Evolutionary conservation across 495 filamentous ascomycete species (phyloP), one percentile per base, ranked within the genome.

Genomic region (Penicillium robsamsonii): DNA sequence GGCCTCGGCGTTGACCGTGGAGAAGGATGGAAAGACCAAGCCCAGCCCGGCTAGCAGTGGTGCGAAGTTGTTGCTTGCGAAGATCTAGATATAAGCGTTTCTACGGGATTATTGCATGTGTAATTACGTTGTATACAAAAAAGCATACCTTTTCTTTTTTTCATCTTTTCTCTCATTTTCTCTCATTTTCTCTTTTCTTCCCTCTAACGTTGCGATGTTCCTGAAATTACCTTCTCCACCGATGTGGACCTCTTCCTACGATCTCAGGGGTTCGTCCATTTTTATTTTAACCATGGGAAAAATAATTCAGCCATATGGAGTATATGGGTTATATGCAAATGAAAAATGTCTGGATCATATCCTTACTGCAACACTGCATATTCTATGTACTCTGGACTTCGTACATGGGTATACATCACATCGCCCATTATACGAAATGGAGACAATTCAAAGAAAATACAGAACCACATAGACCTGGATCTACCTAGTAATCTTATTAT

Each of bases 1-100:
- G 61, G 83, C 77, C 22, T 73, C 78, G 20, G 69, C 68, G 33
- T 64, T 67, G 42, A 65, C 64, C 40, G 65, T 63, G 44, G 75
- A 72, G 53, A 54, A 54, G 42, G 51, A 54, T 50, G 66, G 59
- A 17, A 68, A 70, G 64, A 66, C 63, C 59, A 77, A 72, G 63
- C 55, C 67, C 8, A 70, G 70, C 5, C 76, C 76, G 15, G 62
- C 66, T 25, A 63, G 63, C 57, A 77, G 73, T 55, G 76, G 76
- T 40, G 72, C 76, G 9, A 77, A 77, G 67, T 41, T 79, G 45
- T 58, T 79, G 50, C 57, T 79, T 45, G 66, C 69, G 67, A 79
- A 77, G 74, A 68, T 79, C 20, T 70, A 62, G 50, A 45, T 49
- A 46, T 63, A 53, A 54, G 44, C 45, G 27, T 47, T 64, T 67